Percentiles rank a stretch among this genome's conserved stretches.
These are phyloP conservation scores for Taphrina communis DNA, from an alignment of 1,139 yeast species.

Conservation along the genomic window DNA sequence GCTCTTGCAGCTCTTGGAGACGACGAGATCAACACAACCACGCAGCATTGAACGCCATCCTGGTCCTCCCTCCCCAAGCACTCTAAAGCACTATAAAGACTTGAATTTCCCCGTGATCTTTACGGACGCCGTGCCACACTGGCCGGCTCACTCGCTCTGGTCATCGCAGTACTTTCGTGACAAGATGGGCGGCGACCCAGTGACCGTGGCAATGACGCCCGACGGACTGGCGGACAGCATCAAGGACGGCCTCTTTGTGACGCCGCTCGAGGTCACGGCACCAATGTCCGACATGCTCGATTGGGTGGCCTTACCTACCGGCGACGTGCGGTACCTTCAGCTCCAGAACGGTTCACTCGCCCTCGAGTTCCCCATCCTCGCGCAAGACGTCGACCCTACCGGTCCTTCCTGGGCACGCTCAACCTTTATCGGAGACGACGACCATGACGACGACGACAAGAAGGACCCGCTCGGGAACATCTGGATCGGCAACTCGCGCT, in stretches of 20 bases:
- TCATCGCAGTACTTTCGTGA: slow-evolving; percentile 44
- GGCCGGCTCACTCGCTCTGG: slow-evolving; percentile 39
- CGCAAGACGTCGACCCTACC: slow-evolving; percentile 48
- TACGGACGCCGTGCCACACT: slow-evolving; percentile 25
- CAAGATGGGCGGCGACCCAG: slow-evolving; percentile 44
- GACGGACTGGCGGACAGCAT: slow-evolving; percentile 54
- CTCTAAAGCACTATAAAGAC: neutral
- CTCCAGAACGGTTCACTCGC: slow-evolving; percentile 47
- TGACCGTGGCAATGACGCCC: slow-evolving; percentile 53
- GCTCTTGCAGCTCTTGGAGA: slow-evolving; percentile 12
- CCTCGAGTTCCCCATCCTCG: slow-evolving; percentile 51
- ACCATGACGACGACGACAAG: neutral
- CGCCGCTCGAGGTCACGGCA: slow-evolving; percentile 50
- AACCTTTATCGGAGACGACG: slow-evolving; percentile 5
- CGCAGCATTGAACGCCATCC: neutral
- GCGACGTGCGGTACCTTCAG: slow-evolving; percentile 52
- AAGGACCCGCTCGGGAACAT: slow-evolving; percentile 52
- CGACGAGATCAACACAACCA: slow-evolving; percentile 11
- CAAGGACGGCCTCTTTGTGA: slow-evolving; percentile 49
- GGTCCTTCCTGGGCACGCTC: slow-evolving; percentile 49
- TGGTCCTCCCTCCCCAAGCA: slow-evolving; percentile 11
- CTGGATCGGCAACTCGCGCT: slow-evolving; percentile 53
- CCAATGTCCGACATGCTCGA: slow-evolving; percentile 49
- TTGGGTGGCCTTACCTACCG: slow-evolving; percentile 41
- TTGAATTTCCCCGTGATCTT: slow-evolving; percentile 11